phyloP scores from a whole-genome alignment of 805 yeast species.

The Zygoascus biomembranicola region DNA sequence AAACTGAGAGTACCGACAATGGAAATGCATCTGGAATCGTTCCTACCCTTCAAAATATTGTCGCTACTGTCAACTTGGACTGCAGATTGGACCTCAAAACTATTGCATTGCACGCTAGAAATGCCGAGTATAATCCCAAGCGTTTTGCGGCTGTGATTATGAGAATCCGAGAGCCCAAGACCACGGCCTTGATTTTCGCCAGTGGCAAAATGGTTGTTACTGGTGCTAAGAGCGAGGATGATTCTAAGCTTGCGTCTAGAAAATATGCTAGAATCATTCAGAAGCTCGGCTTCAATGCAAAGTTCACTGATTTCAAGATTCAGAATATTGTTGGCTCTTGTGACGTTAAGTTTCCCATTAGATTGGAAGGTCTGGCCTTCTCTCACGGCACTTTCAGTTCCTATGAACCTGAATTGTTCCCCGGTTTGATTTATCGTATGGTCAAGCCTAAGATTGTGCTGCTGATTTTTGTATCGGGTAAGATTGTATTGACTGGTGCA shows the following conservation, averaged over 20 bases:
- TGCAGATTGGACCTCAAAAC: constrained; percentile 94
- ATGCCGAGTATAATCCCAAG: constrained; percentile 93
- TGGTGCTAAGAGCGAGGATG: constrained; percentile 98
- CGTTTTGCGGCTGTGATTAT: constrained; percentile 99
- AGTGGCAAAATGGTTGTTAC: constrained; percentile 99
- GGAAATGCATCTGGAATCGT: constrained; percentile 76
- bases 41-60: constrained; percentile 86
- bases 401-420: constrained; percentile 96
- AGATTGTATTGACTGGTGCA: constrained; percentile 96
- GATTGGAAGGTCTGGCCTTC: constrained; percentile 95
- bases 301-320: constrained; percentile 94
- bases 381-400: constrained; percentile 98
- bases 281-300: constrained; percentile 95
- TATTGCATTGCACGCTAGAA: constrained; percentile 96
- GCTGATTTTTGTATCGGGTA: constrained; percentile 92
- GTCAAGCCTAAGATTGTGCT: constrained; percentile 96
- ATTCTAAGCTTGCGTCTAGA: constrained; percentile 94
- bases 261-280: constrained; percentile 97
- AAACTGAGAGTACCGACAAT: background rate
- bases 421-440: constrained; percentile 98
- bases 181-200: constrained; percentile 95
- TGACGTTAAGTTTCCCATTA: constrained; percentile 96
- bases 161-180: constrained; percentile 98
- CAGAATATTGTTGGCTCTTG: constrained; percentile 98
- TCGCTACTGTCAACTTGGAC: constrained; percentile 94